phyloP scores from a whole-genome alignment of 148 eudicot species.

The Vaccinium macrocarpon region DNA sequence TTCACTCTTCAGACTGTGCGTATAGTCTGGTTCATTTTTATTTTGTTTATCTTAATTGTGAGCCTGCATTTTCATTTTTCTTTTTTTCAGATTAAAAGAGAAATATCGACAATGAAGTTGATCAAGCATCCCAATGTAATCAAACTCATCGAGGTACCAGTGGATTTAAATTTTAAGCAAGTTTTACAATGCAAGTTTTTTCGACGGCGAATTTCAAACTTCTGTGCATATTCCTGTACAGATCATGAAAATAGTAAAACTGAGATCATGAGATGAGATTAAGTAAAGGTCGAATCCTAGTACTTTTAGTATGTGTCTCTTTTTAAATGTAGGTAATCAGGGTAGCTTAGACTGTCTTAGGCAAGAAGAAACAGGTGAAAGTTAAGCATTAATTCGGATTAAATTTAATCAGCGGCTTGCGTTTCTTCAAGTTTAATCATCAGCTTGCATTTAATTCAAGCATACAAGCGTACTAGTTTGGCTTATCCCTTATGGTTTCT shows the following conservation, averaged over 20 bases:
- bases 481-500: neutral
- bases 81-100: constrained; percentile 65
- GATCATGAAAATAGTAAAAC: neutral
- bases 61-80: neutral
- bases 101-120: constrained; percentile 81
- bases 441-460: neutral
- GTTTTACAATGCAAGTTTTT: neutral
- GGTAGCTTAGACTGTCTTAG: neutral
- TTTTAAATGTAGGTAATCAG: neutral
- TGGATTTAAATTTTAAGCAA: neutral
- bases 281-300: neutral
- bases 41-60: neutral
- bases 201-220: neutral
- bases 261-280: neutral
- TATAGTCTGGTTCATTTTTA: neutral
- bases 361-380: neutral
- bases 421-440: neutral
- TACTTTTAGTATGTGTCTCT: neutral
- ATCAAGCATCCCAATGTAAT: constrained; percentile 87
- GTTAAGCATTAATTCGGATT: neutral
- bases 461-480: too few relatives aligned
- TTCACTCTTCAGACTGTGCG: too few relatives aligned
- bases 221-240: neutral
- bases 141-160: constrained; percentile 60
- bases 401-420: neutral